Evolutionary conservation across 1,139 yeast species (phyloP).

Genomic region (Candida sp.): DNA sequence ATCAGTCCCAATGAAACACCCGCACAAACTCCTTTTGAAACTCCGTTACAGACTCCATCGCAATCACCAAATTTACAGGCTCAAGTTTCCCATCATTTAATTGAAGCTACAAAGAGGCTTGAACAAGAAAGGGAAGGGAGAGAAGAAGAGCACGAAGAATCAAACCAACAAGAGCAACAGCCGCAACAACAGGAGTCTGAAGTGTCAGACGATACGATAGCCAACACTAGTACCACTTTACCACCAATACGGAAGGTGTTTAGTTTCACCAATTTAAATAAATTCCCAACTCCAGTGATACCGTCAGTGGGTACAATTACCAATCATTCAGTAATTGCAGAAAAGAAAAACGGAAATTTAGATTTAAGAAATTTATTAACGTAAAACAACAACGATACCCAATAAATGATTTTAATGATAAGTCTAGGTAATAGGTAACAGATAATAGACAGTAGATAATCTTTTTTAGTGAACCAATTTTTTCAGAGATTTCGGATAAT

Average conservation of each 20-base stretch:
- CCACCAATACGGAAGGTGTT: slow-evolving; percentile 45
- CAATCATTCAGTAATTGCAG: slow-evolving; percentile 4
- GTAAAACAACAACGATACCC: slow-evolving; percentile 1
- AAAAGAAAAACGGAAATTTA: slow-evolving; percentile 9
- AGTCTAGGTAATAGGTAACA: no score
- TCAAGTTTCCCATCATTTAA: slow-evolving; percentile 11
- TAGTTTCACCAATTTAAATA: slow-evolving; percentile 21
- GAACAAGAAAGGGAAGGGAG: slow-evolving; percentile 6
- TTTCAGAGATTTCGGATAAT: not conserved
- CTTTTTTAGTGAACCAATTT: no score
- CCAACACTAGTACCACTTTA: slow-evolving; percentile 38
- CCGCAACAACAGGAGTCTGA: no score
- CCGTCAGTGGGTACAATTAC: slow-evolving; percentile 1
- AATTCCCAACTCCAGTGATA: slow-evolving; percentile 8
- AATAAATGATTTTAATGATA: no score
- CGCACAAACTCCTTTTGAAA: slow-evolving; percentile 31
- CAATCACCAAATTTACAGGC: slow-evolving; percentile 41
- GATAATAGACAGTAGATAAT: no score
- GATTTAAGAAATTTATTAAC: slow-evolving; percentile 13
- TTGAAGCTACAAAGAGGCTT: slow-evolving; percentile 20
- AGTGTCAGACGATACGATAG: slow-evolving; percentile 26
- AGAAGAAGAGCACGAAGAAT: not conserved
- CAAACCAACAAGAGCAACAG: not conserved
- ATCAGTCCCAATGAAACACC: slow-evolving; percentile 17
- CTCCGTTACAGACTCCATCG: slow-evolving; percentile 43